phyloP scores from a whole-genome alignment of 1,284 basidiomycete genomes.

The Sparassis latifolia region DNA sequence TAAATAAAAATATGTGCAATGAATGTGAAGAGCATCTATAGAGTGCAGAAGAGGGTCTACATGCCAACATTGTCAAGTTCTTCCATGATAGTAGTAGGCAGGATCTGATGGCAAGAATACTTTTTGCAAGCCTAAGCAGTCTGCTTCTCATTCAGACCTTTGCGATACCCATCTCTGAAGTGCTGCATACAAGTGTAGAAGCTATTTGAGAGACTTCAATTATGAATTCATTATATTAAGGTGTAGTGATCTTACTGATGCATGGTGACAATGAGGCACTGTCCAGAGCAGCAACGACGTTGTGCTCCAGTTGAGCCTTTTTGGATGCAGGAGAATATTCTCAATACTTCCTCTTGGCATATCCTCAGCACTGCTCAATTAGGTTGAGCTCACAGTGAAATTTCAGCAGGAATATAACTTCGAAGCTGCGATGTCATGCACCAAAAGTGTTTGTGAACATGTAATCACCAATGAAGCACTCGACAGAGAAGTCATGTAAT shows the following conservation, averaged over 20 bases:
- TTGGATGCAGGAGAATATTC: conserved; percentile 1
- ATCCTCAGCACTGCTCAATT: conserved; percentile 19
- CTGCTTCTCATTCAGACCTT: conserved; percentile 14
- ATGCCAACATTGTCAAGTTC: conserved; percentile 2
- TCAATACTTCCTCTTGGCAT: conserved; percentile 12
- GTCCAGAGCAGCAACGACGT: conserved; percentile 6
- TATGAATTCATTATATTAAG: neutral
- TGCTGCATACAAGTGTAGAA: conserved; percentile 8
- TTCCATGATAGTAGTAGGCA: conserved; percentile 1
- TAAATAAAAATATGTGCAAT: neutral
- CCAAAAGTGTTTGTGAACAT: too few relatives aligned
- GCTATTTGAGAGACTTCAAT: conserved; percentile 1
- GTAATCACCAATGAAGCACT: too few relatives aligned
- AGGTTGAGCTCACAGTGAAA: conserved; percentile 18
- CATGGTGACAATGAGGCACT: conserved; percentile 1
- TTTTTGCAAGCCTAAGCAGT: conserved; percentile 18
- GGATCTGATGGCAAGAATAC: conserved; percentile 8
- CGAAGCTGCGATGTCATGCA: neutral
- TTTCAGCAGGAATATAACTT: conserved; percentile 11
- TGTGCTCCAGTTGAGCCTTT: conserved; percentile 10
- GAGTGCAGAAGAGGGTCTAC: neutral
- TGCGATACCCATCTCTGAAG: conserved; percentile 15
- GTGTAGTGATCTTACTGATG: neutral
- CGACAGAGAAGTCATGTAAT: too few relatives aligned
- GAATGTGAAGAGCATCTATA: neutral